Conservation (phyloP, 2,329 filamentous ascomycete species). For the Neonectria faginata region DNA sequence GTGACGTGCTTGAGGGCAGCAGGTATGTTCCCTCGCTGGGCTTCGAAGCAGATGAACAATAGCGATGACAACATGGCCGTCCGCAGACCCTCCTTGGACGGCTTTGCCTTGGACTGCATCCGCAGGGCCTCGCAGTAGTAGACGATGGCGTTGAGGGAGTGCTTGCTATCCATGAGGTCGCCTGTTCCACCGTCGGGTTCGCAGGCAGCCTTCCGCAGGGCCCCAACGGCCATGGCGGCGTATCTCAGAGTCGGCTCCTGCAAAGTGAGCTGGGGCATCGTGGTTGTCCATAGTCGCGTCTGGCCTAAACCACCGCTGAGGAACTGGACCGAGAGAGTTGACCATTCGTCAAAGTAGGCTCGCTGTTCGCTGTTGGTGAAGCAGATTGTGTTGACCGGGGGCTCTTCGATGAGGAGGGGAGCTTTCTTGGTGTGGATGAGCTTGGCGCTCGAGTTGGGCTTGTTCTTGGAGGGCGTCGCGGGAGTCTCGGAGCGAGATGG, state of each 20-base stretch:
- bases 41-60: conserved; percentile 57
- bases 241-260: conserved; percentile 54
- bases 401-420: conserved; percentile 49
- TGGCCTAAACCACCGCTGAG: conserved; percentile 51
- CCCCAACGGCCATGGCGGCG: conserved; percentile 56
- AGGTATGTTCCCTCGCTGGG: conserved; percentile 54
- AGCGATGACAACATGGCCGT: conserved; percentile 55
- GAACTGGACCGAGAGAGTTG: conserved; percentile 50
- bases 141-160: conserved; percentile 55
- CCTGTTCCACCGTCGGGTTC: conserved; percentile 36
- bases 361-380: conserved; percentile 52
- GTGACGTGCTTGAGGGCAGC: conserved; percentile 56
- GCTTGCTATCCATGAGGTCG: conserved; percentile 48
- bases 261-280: conserved; percentile 55
- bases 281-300: conserved; percentile 53
- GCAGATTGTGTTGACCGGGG: conserved; percentile 49
- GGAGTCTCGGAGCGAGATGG: conserved; percentile 19
- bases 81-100: conserved; percentile 52
- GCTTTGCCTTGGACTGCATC: conserved; percentile 52
- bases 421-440: conserved; percentile 49
- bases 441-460: conserved; percentile 40
- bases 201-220: conserved; percentile 53
- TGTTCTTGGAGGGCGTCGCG: conserved; percentile 27
- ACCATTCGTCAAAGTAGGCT: conserved; percentile 55
- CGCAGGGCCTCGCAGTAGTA: conserved; percentile 58